phyloP scores from a whole-genome alignment of 2,329 filamentous ascomycete genomes.

The Falciphora oryzae region DNA sequence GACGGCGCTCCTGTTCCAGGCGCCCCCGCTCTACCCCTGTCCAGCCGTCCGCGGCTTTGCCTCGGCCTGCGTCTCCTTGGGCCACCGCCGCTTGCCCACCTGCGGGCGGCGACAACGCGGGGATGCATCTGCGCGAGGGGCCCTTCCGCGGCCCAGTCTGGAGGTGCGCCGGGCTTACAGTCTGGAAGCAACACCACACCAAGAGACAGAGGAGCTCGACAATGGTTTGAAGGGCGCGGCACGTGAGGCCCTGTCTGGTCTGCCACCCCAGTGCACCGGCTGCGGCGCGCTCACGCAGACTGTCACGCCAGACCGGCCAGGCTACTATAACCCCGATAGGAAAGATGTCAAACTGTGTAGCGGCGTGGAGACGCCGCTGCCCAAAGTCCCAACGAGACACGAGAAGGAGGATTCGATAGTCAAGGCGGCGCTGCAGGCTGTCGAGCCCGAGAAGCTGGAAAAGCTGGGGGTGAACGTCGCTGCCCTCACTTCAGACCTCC shows the following conservation, averaged over 20 bases:
- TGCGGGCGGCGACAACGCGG: too few species aligned
- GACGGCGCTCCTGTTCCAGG: not conserved
- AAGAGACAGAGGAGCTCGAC: not conserved
- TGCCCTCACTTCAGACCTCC: conserved; percentile 23
- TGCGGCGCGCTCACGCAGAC: conserved; percentile 62
- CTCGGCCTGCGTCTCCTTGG: not conserved
- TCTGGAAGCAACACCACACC: not conserved
- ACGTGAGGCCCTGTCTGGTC: conserved; percentile 14
- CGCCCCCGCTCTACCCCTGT: conserved; percentile 15
- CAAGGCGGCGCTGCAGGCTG: conserved; percentile 34
- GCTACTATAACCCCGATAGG: conserved; percentile 50
- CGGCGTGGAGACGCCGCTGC: conserved; percentile 20
- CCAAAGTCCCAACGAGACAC: conserved; percentile 14
- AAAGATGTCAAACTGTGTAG: conserved; percentile 47
- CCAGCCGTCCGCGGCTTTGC: conserved; percentile 10
- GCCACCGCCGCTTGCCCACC: not conserved
- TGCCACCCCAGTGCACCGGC: conserved; percentile 56
- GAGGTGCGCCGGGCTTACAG: not conserved
- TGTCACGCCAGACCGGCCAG: conserved; percentile 42
- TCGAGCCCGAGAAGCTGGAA: conserved; percentile 37
- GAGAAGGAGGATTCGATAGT: conserved; percentile 41
- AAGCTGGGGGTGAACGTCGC: conserved; percentile 40
- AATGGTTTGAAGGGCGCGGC: not conserved
- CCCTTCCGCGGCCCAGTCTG: not conserved
- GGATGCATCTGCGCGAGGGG: too few species aligned